These are phyloP conservation scores for Pseudoneurospora amorphoporcata DNA, from an alignment of 495 filamentous ascomycete genomes.

Conservation along the genomic window DNA sequence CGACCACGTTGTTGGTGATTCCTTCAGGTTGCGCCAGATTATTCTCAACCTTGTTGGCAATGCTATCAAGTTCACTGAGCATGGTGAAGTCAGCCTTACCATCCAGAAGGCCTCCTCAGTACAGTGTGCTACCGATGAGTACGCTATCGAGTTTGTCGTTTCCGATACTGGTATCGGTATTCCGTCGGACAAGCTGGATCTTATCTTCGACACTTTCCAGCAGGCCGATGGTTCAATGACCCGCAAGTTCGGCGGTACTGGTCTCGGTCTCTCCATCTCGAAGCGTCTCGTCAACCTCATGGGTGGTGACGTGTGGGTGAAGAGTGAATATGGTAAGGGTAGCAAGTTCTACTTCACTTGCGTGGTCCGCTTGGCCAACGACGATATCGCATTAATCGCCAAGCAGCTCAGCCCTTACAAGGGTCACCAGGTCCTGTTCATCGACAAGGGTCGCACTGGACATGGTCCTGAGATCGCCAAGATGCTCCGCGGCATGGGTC, in stretches of 20 bases:
- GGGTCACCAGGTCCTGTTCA: conserved; percentile 86
- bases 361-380: conserved; percentile 74
- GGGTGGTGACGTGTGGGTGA: conserved; percentile 96
- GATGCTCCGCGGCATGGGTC: conserved; percentile 69
- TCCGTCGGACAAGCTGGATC: conserved; percentile 85
- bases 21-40: conserved; percentile 92
- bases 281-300: conserved; percentile 93
- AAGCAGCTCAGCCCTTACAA: conserved; percentile 83
- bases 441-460: conserved; percentile 83
- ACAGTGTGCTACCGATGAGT: conserved; percentile 56
- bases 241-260: conserved; percentile 91
- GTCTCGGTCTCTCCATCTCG: conserved; percentile 91
- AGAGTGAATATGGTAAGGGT: conserved; percentile 83
- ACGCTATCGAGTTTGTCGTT: conserved; percentile 93
- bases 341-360: conserved; percentile 98
- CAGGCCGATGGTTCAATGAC: conserved; percentile 98
- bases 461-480: conserved; percentile 64
- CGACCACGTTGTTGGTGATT: conserved; percentile 94
- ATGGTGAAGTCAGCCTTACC: conserved; percentile 89
- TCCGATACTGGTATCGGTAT: conserved; percentile 98
- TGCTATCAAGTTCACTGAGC: conserved; percentile 93
- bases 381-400: conserved; percentile 69
- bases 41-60: conserved; percentile 77
- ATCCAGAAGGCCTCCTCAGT: conserved; percentile 65
- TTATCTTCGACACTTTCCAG: conserved; percentile 99